Evolutionary conservation across 768 basidiomycete species (phyloP).

Genomic region (Pholiota molesta): DNA sequence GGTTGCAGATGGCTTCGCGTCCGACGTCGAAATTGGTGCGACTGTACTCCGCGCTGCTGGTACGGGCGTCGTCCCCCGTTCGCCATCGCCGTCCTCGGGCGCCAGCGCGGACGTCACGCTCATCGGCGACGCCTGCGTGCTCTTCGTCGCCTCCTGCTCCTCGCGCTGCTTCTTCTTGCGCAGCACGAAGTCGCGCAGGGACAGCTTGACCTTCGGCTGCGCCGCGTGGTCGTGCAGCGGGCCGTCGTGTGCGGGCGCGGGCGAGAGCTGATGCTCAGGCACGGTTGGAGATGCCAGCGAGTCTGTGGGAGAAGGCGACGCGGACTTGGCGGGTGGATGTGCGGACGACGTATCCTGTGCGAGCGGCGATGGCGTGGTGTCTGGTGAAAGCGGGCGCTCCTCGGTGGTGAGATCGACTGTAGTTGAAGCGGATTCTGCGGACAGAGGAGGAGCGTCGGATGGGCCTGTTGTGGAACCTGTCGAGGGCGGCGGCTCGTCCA

Average conservation of each 20-base stretch:
- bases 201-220: constrained; percentile 53
- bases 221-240: not conserved
- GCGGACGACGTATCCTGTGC: not conserved
- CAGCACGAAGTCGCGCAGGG: constrained; percentile 59
- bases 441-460: not conserved
- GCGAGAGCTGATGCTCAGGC: not conserved
- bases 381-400: too few relatives aligned
- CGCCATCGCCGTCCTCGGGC: constrained; percentile 4
- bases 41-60: not conserved
- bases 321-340: not conserved
- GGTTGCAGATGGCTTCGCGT: not conserved
- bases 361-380: not conserved
- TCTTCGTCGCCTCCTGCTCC: constrained; percentile 35
- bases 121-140: constrained; percentile 18
- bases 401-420: not conserved
- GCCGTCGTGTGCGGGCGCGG: not conserved
- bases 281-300: not conserved
- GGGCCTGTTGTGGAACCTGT: not conserved
- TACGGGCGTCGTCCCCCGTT: not conserved
- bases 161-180: constrained; percentile 57
- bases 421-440: not conserved
- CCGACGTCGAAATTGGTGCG: not conserved
- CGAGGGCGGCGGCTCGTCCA: not conserved
- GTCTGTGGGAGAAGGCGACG: not conserved
- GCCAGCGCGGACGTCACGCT: not conserved